A percentile compares a stretch with the other conserved stretches of the same genome.
phyloP scores from a whole-genome alignment of 495 filamentous ascomycete species.

The Aspergillus ellipticus region DNA sequence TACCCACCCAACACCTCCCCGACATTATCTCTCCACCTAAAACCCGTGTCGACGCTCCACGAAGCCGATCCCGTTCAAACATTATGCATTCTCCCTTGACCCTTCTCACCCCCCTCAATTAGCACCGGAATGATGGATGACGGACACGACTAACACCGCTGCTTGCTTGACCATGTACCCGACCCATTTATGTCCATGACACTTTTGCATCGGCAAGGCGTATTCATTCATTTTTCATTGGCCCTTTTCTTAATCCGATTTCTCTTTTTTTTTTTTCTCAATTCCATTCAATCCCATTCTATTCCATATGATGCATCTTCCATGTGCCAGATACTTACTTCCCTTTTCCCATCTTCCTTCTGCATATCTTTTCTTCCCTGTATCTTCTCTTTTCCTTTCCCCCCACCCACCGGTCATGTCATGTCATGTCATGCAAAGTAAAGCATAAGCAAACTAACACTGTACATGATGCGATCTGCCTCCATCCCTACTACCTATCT shows the following conservation, averaged over 20 bases:
- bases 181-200: conserved; percentile 4
- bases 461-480: too few species aligned
- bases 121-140: neutral
- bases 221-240: conserved; percentile 17
- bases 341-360: neutral
- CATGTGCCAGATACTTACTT: neutral
- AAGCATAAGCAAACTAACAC: too few species aligned
- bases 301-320: neutral
- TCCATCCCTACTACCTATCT: too few species aligned
- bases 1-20: neutral
- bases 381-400: neutral
- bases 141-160: neutral
- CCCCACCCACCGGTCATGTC: neutral
- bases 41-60: neutral
- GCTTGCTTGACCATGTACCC: conserved; percentile 15
- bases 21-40: neutral
- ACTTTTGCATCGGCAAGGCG: conserved; percentile 21
- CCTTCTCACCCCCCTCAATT: neutral
- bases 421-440: neutral
- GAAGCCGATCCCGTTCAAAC: too few species aligned
- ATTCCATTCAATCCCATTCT: neutral
- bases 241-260: conserved; percentile 3
- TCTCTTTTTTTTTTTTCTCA: neutral
- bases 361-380: neutral
- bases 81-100: neutral